phyloP scores from a whole-genome alignment of 352 stramenopile species.

The Pythium dissotocum region DNA sequence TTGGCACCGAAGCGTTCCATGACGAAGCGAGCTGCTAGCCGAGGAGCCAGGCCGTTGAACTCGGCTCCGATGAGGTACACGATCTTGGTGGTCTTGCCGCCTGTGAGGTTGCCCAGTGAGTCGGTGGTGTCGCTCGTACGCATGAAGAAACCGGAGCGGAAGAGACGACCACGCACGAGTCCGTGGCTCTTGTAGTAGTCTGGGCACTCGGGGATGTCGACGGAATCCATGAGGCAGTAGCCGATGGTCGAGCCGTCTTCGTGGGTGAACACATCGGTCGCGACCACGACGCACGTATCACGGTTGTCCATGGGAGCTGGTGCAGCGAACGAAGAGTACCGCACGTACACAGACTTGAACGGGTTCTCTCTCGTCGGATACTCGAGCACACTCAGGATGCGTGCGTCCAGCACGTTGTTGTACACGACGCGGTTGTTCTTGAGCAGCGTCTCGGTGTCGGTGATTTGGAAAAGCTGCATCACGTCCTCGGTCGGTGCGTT shows the following conservation, averaged over 20 bases:
- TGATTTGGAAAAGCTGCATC: conserved; percentile 51
- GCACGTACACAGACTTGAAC: conserved; percentile 36
- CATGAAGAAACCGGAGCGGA: conserved; percentile 54
- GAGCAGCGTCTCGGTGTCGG: conserved; percentile 37
- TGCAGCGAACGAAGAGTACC: conserved; percentile 37
- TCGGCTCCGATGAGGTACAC: conserved; percentile 57
- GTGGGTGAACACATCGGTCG: conserved; percentile 28
- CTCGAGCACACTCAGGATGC: conserved; percentile 43
- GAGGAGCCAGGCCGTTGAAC: conserved; percentile 34
- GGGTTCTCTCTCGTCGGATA: conserved; percentile 41
- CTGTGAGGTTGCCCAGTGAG: not conserved
- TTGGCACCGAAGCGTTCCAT: conserved; percentile 52
- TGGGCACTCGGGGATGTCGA: conserved; percentile 33
- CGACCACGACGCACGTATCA: conserved; percentile 45
- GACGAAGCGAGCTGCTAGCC: conserved; percentile 35
- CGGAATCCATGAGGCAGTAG: conserved; percentile 66
- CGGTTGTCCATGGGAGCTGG: conserved; percentile 38
- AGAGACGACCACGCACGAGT: conserved; percentile 39
- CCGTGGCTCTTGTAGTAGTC: conserved; percentile 24
- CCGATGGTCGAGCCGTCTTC: conserved; percentile 51
- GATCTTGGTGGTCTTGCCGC: conserved; percentile 46
- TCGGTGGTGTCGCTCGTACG: conserved; percentile 17
- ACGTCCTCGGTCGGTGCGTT: conserved; percentile 40
- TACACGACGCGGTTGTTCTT: conserved; percentile 49
- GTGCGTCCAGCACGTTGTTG: conserved; percentile 48